These are phyloP conservation scores for Plasmopara halstedii DNA, from an alignment of 352 stramenopile species.

Conservation along the genomic window DNA sequence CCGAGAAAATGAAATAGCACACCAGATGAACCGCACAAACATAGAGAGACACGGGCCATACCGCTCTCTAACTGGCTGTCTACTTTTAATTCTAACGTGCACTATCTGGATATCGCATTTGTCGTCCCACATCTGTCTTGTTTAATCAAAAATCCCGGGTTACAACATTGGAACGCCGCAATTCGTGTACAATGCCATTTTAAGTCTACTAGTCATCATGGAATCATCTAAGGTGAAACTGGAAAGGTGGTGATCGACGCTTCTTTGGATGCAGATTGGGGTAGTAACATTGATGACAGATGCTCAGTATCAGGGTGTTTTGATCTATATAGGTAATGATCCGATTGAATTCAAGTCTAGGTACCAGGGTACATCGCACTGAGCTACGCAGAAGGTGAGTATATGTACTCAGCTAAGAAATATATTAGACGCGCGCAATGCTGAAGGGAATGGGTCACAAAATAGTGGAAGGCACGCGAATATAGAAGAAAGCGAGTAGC, in stretches of 20 bases:
- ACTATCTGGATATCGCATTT: too few species aligned
- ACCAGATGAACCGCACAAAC: too few species aligned
- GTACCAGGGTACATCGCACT: constrained; percentile 6
- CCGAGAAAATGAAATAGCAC: too few species aligned
- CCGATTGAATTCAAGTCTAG: constrained; percentile 6
- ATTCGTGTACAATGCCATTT: constrained; percentile 5
- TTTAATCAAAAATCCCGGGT: constrained; percentile 3
- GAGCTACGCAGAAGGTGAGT: constrained; percentile 8
- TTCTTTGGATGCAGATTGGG: constrained; percentile 7
- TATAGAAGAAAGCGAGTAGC: too few species aligned
- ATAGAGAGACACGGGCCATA: too few species aligned
- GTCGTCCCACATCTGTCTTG: background rate
- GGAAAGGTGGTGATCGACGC: background rate
- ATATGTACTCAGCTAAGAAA: constrained; percentile 7
- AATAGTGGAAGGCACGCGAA: too few species aligned
- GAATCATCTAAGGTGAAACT: background rate
- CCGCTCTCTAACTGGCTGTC: too few species aligned
- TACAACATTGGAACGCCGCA: constrained; percentile 1
- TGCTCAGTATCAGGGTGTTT: background rate
- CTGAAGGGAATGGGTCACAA: background rate
- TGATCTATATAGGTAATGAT: constrained; percentile 8
- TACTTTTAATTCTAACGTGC: too few species aligned
- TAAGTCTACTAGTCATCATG: background rate
- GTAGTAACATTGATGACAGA: constrained; percentile 3
- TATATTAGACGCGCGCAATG: background rate